Percentiles rank a stretch among this genome's conserved stretches.
phyloP scores from a whole-genome alignment of 306 rosid genomes.

The Cucumis melo region DNA sequence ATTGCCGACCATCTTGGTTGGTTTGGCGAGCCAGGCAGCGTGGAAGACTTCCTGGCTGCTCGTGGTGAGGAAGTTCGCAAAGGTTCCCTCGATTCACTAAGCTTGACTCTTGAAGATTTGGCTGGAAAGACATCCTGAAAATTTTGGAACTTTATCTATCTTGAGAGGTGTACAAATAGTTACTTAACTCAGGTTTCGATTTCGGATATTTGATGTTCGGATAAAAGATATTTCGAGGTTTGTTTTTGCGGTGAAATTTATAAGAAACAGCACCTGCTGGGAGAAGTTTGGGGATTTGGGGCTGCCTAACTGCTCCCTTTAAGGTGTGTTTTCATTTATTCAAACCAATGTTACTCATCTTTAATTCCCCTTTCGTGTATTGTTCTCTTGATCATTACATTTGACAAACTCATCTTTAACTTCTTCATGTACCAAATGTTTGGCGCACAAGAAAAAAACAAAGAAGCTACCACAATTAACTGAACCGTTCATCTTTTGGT shows the following conservation, averaged over 20 bases:
- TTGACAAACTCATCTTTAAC: too few relatives aligned
- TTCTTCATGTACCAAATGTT: not conserved
- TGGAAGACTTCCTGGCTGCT: slow-evolving; percentile 68
- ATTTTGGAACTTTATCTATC: not conserved
- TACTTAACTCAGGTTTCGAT: too few relatives aligned
- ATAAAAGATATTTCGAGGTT: not conserved
- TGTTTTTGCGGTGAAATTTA: not conserved
- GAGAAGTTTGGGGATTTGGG: not conserved
- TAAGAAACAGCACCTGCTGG: not conserved
- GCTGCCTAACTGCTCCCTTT: not conserved
- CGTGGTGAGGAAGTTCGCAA: slow-evolving; percentile 76
- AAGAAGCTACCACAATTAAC: not conserved
- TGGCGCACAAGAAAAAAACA: not conserved
- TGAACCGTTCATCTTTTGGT: not conserved
- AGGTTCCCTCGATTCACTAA: slow-evolving; percentile 55
- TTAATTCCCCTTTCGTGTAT: not conserved
- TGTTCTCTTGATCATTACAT: too few relatives aligned
- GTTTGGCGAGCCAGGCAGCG: slow-evolving; percentile 68
- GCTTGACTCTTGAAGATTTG: slow-evolving; percentile 61
- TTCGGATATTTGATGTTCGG: not conserved
- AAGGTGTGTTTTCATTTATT: not conserved
- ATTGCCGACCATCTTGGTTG: slow-evolving; percentile 79
- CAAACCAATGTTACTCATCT: not conserved
- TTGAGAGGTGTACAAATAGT: not conserved
- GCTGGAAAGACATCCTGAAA: slow-evolving; percentile 41